Conservation (phyloP, 495 filamentous ascomycete genomes). For the Tuber magnatum region DNA sequence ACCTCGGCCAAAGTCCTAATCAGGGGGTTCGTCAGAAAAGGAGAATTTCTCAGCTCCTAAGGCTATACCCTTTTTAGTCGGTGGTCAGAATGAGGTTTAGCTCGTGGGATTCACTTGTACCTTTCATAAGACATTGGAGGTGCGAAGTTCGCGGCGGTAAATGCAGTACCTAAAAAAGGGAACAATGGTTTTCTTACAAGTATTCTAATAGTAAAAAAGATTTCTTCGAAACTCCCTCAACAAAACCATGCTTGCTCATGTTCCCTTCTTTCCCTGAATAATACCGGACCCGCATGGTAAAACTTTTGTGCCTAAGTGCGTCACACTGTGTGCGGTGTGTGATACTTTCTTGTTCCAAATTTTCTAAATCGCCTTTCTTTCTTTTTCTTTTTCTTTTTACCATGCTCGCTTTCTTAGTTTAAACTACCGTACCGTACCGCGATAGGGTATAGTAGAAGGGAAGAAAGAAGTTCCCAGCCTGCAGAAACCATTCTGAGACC, state of each 20-base stretch:
- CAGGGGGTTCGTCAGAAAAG: neutral
- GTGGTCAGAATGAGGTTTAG: neutral
- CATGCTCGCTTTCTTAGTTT: neutral
- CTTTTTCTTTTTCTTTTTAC: neutral
- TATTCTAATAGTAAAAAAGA: neutral
- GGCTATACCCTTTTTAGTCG: neutral
- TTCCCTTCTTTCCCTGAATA: neutral
- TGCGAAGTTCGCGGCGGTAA: neutral
- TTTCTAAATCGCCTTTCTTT: neutral
- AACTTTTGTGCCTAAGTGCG: neutral
- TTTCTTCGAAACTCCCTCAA: neutral
- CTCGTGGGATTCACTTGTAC: neutral
- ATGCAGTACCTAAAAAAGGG: neutral
- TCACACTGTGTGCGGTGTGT: neutral
- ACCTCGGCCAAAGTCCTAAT: neutral
- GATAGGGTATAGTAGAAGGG: neutral
- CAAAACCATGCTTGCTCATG: neutral
- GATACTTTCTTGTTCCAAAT: neutral
- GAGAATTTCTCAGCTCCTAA: neutral
- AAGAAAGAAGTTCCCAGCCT: neutral
- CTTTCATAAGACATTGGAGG: neutral
- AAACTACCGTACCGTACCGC: neutral
- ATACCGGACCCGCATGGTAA: neutral
- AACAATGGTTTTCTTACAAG: neutral
- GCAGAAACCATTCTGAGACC: neutral